Percentiles rank a stretch among this genome's conserved stretches.
Evolutionary conservation across 2,329 filamentous ascomycete genomes (phyloP).

Genomic region (Aspergillus hortae): DNA sequence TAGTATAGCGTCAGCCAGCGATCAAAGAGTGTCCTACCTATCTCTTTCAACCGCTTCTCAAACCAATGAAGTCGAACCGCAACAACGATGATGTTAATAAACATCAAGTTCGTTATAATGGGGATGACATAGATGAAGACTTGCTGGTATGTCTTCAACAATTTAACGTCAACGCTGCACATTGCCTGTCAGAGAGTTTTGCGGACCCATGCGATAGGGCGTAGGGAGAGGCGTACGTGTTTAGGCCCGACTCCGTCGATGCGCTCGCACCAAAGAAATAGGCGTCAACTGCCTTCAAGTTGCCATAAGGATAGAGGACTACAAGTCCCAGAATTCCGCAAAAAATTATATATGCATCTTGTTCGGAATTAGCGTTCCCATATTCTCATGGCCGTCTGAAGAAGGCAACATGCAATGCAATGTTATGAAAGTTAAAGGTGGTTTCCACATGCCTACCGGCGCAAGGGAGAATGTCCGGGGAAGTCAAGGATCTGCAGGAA

Average conservation of each 20-base stretch:
- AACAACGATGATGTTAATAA: conserved; percentile 50
- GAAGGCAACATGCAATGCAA: too few species aligned
- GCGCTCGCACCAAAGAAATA: conserved; percentile 51
- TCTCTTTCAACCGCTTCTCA: conserved; percentile 41
- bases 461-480: too few species aligned
- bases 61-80: conserved; percentile 50
- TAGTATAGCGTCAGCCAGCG: background rate
- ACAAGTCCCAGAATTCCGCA: conserved; percentile 35
- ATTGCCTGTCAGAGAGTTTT: background rate
- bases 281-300: conserved; percentile 44
- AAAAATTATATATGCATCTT: conserved; percentile 42
- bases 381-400: too few species aligned
- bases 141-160: conserved; percentile 50
- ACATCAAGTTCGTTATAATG: conserved; percentile 48
- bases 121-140: conserved; percentile 51
- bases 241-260: conserved; percentile 51
- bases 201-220: background rate
- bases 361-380: too few species aligned
- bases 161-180: conserved; percentile 48
- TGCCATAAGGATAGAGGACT: conserved; percentile 39
- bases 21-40: conserved; percentile 23
- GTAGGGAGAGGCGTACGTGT: conserved; percentile 38
- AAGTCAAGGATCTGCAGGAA: too few species aligned
- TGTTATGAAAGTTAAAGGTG: too few species aligned
- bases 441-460: too few species aligned